Evolutionary conservation across 495 filamentous ascomycete species (phyloP).

Genomic region (Symbiotaphrina buchneri): DNA sequence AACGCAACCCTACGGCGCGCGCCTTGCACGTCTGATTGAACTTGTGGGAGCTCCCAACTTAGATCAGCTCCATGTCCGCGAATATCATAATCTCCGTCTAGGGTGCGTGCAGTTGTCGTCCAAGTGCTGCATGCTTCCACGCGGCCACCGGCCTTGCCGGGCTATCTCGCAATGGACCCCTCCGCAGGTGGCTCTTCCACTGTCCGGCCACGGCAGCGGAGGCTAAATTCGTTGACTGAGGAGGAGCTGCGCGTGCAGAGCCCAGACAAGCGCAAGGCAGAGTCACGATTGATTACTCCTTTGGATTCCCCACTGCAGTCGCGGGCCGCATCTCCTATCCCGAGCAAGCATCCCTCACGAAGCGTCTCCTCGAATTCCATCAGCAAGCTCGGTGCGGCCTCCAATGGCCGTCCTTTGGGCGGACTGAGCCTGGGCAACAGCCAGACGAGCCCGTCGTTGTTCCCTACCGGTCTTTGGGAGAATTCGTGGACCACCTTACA

Average conservation of each 20-base stretch:
- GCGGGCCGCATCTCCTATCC: slow-evolving; percentile 4
- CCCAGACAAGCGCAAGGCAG: neutral
- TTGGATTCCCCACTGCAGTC: neutral
- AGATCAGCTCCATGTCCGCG: too few relatives aligned
- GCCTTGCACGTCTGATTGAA: too few relatives aligned
- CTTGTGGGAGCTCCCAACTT: too few relatives aligned
- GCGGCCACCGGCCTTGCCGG: too few relatives aligned
- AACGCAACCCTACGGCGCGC: too few relatives aligned
- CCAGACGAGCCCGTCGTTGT: slow-evolving; percentile 1
- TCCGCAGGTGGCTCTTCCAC: slow-evolving; percentile 2
- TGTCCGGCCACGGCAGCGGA: slow-evolving; percentile 2
- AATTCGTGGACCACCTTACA: slow-evolving; percentile 18
- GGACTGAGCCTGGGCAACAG: slow-evolving; percentile 1
- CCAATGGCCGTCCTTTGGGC: slow-evolving; percentile 2
- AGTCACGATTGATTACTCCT: neutral
- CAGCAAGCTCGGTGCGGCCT: neutral
- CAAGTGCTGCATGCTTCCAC: too few relatives aligned
- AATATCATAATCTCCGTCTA: too few relatives aligned
- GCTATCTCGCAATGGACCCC: neutral
- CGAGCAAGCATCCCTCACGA: slow-evolving; percentile 1
- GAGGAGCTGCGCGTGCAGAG: neutral
- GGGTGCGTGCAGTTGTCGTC: too few relatives aligned
- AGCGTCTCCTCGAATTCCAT: neutral
- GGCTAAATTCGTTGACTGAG: neutral
- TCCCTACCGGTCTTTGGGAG: slow-evolving; percentile 10